Conservation (phyloP, 192 early-diverging fungal species). For the Dissophora ornata region DNA sequence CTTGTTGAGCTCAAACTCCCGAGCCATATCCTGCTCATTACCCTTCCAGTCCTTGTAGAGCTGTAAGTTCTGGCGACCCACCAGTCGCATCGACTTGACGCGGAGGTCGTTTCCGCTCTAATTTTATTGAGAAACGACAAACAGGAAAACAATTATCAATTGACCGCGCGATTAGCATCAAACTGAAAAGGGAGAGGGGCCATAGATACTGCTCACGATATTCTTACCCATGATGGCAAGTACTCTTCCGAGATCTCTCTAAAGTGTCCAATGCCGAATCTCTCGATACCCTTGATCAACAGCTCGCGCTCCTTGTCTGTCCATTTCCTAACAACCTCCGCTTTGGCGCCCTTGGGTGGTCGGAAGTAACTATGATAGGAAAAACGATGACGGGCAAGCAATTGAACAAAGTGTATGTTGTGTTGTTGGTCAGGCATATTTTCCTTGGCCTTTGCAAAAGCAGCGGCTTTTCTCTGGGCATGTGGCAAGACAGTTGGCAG, state of each 20-base stretch:
- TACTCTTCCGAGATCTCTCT: slow-evolving; percentile 83
- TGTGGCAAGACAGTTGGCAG: too few relatives aligned
- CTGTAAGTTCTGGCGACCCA: slow-evolving; percentile 90
- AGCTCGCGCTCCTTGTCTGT: slow-evolving; percentile 80
- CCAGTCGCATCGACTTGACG: slow-evolving; percentile 84
- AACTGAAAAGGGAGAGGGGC: too few relatives aligned
- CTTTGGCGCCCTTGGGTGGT: slow-evolving; percentile 73
- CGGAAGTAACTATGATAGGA: slow-evolving; percentile 81
- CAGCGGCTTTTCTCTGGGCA: too few relatives aligned
- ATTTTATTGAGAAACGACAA: too few relatives aligned
- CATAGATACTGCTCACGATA: too few relatives aligned
- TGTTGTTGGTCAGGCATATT: too few relatives aligned
- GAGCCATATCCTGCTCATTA: slow-evolving; percentile 69
- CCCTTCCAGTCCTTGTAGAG: slow-evolving; percentile 90
- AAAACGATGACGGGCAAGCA: too few relatives aligned
- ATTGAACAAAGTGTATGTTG: too few relatives aligned
- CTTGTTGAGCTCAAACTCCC: slow-evolving; percentile 85
- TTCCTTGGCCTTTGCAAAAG: too few relatives aligned
- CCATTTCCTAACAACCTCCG: slow-evolving; percentile 77
- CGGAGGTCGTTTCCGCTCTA: slow-evolving; percentile 82
- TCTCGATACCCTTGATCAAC: slow-evolving; percentile 84
- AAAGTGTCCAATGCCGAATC: slow-evolving; percentile 89
- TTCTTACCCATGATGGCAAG: slow-evolving; percentile 79
- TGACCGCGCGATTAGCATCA: too few relatives aligned
- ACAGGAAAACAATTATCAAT: too few relatives aligned